Evolutionary conservation across 306 rosid species (phyloP).

Genomic region (Pterocarpus macrocarpus): DNA sequence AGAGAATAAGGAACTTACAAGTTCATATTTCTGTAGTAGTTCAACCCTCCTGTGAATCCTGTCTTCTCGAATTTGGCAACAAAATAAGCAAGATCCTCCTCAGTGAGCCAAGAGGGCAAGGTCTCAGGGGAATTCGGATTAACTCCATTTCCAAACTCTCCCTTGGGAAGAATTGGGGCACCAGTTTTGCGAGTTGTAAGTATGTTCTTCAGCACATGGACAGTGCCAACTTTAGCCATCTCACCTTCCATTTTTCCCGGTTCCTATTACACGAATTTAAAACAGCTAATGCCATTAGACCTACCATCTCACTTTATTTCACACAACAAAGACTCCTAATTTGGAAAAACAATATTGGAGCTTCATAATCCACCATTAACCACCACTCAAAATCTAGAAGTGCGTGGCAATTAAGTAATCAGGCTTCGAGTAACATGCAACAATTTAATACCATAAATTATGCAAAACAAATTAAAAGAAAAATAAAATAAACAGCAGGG

Average conservation of each 20-base stretch:
- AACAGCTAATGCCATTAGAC: neutral
- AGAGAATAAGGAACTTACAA: neutral
- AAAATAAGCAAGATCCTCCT: constrained; percentile 54
- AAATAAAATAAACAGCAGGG: neutral
- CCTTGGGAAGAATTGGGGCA: constrained; percentile 48
- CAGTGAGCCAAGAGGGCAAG: constrained; percentile 60
- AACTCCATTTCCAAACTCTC: constrained; percentile 39
- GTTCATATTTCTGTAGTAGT: constrained; percentile 57
- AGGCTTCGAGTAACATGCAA: too few species aligned
- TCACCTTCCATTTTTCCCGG: constrained; percentile 49
- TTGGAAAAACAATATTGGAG: too few species aligned
- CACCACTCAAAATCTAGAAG: too few species aligned
- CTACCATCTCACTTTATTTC: neutral
- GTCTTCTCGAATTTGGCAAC: constrained; percentile 56
- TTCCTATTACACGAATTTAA: neutral
- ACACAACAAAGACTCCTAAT: too few species aligned
- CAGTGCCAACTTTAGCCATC: constrained; percentile 47
- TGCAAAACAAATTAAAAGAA: too few species aligned
- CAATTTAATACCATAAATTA: too few species aligned
- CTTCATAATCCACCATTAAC: too few species aligned
- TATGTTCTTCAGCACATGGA: constrained; percentile 37
- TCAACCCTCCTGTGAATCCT: constrained; percentile 58
- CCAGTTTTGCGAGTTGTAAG: constrained; percentile 42
- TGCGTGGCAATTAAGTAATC: too few species aligned
- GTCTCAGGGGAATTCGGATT: constrained; percentile 20